Base-by-base conservation (phyloP, 805 yeast species). In the Starmerella scarabaei region DNA sequence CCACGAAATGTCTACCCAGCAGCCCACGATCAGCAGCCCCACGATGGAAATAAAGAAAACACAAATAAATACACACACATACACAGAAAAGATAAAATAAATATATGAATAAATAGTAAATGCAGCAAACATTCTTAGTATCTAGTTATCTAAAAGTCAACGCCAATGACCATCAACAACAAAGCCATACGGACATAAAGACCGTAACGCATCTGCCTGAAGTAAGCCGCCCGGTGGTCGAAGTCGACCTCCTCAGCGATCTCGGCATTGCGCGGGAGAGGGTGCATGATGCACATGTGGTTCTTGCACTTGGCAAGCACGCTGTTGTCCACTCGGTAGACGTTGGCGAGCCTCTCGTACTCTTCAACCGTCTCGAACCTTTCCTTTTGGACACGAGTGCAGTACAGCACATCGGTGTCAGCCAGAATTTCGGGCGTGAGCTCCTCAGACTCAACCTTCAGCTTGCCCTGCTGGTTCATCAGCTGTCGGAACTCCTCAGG, bases 141-240 rank as follows among this genome's bases (percentile, higher is more conserved):
- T 17, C 21, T 39, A 17, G 7, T 17, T 32, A 14, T 33, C 44
- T 66, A 81, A 49, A 79, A 75, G 60, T 84, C 95, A 55, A 83
- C 85, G 58, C 97, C 97, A 64, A 91, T 77, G 49, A 93, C 98
- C 94, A 91, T 80, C 41, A 97, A 94, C 59, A 91, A 72, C 54
- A 91, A 69, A 9, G 99, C 98, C 99, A 91, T 91, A 72, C 99
- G 85, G 35, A 93, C 94, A 59, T 79, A 91, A 61, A 91, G 71
- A 47, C 99, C 99, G 60, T 91, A 88, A 64, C 93, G 80, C 98
- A 91, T 91, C 71, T 91, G 97, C 75, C 99, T 81, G 73, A 91
- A 91, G 69, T 91, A 91, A 44, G 98, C 97, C 50, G 98, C 97
- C 64, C 99, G 81, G 64, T 88, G 96, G 65, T 91, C 99, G 59